These are phyloP conservation scores for Phytophthora pluvialis DNA, from an alignment of 352 stramenopile genomes.

Conservation along the genomic window DNA sequence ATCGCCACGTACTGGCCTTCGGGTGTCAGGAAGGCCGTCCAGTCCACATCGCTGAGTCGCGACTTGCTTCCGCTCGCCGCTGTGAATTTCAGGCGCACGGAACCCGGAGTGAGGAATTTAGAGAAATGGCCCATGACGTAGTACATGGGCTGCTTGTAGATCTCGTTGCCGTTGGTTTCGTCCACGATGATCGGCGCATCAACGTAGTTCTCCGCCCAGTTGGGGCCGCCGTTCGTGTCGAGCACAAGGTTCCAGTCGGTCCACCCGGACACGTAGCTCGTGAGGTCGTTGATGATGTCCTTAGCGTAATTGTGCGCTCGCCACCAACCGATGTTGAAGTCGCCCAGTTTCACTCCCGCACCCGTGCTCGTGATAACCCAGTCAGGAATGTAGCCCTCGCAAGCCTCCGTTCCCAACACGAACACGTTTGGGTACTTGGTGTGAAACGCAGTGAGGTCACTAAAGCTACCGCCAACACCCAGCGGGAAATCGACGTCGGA, in stretches of 20 bases:
- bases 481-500: conserved; percentile 46
- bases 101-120: conserved; percentile 66
- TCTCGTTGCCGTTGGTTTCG: conserved; percentile 53
- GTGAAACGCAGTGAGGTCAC: conserved; percentile 44
- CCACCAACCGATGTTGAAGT: conserved; percentile 55
- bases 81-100: conserved; percentile 45
- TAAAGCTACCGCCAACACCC: conserved; percentile 40
- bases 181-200: conserved; percentile 82
- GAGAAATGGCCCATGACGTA: conserved; percentile 79
- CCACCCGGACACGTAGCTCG: conserved; percentile 79
- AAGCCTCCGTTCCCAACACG: conserved; percentile 74
- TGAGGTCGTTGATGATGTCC: conserved; percentile 89
- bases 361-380: conserved; percentile 37
- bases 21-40: conserved; percentile 51
- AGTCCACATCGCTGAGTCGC: conserved; percentile 42
- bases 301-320: conserved; percentile 78
- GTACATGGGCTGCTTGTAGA: conserved; percentile 88
- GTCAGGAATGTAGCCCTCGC: conserved; percentile 52
- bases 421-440: conserved; percentile 56
- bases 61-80: conserved; percentile 28
- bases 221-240: conserved; percentile 71
- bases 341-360: conserved; percentile 39
- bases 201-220: conserved; percentile 75
- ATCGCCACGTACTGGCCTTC: conserved; percentile 49
- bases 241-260: conserved; percentile 92